A percentile compares a stretch with the other conserved stretches of the same genome.
phyloP scores from a whole-genome alignment of 768 basidiomycete species.

The Boletales sp. region DNA sequence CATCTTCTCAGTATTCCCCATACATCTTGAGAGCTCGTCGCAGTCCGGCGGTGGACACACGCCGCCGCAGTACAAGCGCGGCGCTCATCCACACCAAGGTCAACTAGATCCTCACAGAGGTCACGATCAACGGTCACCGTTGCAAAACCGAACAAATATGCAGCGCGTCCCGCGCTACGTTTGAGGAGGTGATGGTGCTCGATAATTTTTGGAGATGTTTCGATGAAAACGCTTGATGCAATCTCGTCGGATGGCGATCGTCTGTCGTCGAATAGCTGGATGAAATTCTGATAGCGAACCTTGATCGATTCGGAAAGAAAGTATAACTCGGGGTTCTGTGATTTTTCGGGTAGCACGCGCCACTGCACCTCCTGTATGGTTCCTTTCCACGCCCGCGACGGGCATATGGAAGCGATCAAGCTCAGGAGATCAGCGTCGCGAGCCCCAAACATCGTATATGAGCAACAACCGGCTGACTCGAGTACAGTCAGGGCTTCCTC shows the following conservation, averaged over 20 bases:
- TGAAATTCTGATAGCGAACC: conserved; percentile 10
- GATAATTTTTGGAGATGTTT: background rate
- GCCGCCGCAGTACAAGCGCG: conserved; percentile 3
- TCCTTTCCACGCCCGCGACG: conserved; percentile 19
- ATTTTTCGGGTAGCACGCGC: conserved; percentile 16
- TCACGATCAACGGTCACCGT: conserved; percentile 7
- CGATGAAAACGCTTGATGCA: too few species aligned
- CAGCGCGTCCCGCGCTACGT: conserved; percentile 13
- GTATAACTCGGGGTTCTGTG: conserved; percentile 30
- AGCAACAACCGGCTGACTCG: conserved; percentile 33
- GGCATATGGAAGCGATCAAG: conserved; percentile 31
- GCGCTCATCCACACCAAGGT: background rate
- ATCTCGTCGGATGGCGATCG: background rate
- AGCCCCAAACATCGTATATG: conserved; percentile 33
- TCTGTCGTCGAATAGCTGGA: conserved; percentile 6
- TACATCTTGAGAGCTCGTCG: background rate
- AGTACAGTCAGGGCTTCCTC: conserved; percentile 41
- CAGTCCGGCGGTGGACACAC: conserved; percentile 1
- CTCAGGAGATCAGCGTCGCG: conserved; percentile 31
- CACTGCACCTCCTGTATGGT: conserved; percentile 39
- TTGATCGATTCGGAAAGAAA: conserved; percentile 24
- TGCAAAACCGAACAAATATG: conserved; percentile 3
- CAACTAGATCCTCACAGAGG: background rate
- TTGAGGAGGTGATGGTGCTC: conserved; percentile 5
- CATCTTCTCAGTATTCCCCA: background rate